These are phyloP conservation scores for Colletotrichum navitas DNA, from an alignment of 2,329 filamentous ascomycete genomes.

Conservation along the genomic window DNA sequence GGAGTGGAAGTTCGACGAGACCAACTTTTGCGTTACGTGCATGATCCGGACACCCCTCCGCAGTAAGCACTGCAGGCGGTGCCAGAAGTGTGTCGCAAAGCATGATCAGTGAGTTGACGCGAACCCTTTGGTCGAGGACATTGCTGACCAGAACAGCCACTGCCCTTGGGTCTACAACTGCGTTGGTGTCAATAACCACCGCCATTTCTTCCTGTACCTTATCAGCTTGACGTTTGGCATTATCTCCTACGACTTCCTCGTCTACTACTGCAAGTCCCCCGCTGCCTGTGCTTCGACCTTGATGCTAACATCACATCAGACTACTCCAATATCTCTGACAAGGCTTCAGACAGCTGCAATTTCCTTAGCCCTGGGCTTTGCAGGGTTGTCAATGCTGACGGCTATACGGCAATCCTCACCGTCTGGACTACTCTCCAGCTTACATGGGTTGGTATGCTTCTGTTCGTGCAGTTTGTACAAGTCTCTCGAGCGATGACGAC, in stretches of 20 bases:
- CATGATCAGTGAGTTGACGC: slow-evolving; percentile 85
- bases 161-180: slow-evolving; percentile 99
- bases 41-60: slow-evolving; percentile 94
- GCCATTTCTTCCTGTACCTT: slow-evolving; percentile 94
- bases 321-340: slow-evolving; percentile 69
- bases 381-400: slow-evolving; percentile 80
- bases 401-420: slow-evolving; percentile 84
- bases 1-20: slow-evolving; percentile 90
- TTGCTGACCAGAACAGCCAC: slow-evolving; percentile 69
- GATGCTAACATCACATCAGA: slow-evolving; percentile 62
- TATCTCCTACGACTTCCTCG: slow-evolving; percentile 76
- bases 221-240: slow-evolving; percentile 83
- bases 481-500: slow-evolving; percentile 94
- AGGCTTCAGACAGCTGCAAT: slow-evolving; percentile 73
- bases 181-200: slow-evolving; percentile 93
- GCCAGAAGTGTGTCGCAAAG: slow-evolving; percentile 92
- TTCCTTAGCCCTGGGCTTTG: slow-evolving; percentile 83
- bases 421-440: slow-evolving; percentile 88
- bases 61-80: slow-evolving; percentile 95
- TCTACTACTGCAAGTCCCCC: slow-evolving; percentile 74
- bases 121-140: not conserved
- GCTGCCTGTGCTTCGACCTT: slow-evolving; percentile 1
- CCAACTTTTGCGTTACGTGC: slow-evolving; percentile 93
- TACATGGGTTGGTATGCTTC: slow-evolving; percentile 96
- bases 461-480: slow-evolving; percentile 93